A percentile compares a stretch with the other conserved stretches of the same genome.
Conservation (phyloP, 495 filamentous ascomycete genomes). For the Sordaria brevicollis region DNA sequence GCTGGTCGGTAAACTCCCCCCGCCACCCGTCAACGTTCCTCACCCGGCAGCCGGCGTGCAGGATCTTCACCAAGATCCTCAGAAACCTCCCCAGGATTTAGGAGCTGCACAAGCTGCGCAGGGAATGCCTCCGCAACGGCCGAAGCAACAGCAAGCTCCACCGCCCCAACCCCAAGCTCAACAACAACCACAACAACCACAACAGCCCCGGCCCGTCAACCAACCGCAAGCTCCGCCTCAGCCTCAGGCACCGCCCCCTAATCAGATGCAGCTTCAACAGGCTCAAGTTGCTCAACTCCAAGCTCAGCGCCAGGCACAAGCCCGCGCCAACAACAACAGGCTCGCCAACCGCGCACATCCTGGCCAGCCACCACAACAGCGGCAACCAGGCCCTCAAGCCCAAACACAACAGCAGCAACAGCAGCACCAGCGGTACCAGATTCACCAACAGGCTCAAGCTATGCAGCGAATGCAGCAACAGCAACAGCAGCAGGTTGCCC, state of each 20-base stretch:
- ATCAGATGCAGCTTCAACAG: conserved; percentile 1
- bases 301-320: background rate
- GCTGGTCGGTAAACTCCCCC: conserved; percentile 11
- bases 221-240: background rate
- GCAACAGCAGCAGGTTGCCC: conserved; percentile 16
- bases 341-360: background rate
- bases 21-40: background rate
- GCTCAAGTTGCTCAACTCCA: background rate
- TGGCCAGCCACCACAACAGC: conserved; percentile 8
- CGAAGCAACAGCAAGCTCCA: background rate
- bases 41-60: background rate
- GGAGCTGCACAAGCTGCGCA: background rate
- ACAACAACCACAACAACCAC: too few species aligned
- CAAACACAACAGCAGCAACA: conserved; percentile 5
- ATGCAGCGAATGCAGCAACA: conserved; percentile 3
- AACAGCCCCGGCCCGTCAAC: background rate
- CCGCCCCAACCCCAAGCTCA: background rate
- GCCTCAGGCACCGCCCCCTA: background rate
- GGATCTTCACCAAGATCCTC: background rate
- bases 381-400: background rate
- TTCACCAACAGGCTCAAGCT: background rate
- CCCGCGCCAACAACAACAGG: conserved; percentile 2
- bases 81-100: background rate
- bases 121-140: background rate
- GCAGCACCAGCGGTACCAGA: conserved; percentile 6